A percentile compares a stretch with the other conserved stretches of the same genome.
Conservation (phyloP, 345 rosid genomes). For the Xanthoceras sorbifolium region DNA sequence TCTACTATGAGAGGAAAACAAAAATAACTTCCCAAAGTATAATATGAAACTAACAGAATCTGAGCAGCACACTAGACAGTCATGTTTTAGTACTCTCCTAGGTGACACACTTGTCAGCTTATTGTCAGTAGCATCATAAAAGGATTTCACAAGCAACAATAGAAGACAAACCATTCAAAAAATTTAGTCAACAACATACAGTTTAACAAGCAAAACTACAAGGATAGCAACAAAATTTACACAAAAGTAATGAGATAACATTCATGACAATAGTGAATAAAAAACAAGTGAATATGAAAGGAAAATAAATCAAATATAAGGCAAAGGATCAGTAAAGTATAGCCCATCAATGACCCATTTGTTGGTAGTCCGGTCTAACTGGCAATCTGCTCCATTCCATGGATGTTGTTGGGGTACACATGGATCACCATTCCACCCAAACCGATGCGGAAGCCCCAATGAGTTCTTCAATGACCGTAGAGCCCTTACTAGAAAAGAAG, state of each 20-base stretch:
- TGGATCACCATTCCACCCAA: constrained; percentile 99
- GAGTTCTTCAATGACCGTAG: constrained; percentile 69
- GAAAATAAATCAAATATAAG: constrained; percentile 15
- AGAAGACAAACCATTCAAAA: background rate
- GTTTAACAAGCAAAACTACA: background rate
- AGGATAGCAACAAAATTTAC: background rate
- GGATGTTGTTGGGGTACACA: constrained; percentile 99
- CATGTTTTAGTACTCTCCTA: background rate
- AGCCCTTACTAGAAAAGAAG: constrained; percentile 59
- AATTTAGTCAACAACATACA: background rate
- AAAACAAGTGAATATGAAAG: background rate
- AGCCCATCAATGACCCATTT: constrained; percentile 98
- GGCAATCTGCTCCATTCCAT: constrained; percentile 96
- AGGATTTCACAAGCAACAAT: background rate
- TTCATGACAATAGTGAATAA: background rate
- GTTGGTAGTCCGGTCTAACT: constrained; percentile 55
- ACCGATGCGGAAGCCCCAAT: constrained; percentile 79
- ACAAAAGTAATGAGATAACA: background rate
- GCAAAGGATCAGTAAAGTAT: constrained; percentile 50
- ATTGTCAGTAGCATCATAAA: background rate
- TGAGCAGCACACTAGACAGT: background rate
- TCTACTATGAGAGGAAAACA: background rate
- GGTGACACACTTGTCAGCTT: background rate
- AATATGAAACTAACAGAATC: background rate
- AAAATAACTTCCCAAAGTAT: background rate